A percentile compares a stretch with the other conserved stretches of the same genome.
These are phyloP conservation scores for Fusarium tjaetaba DNA, from an alignment of 2,329 filamentous ascomycete genomes.

Conservation along the genomic window DNA sequence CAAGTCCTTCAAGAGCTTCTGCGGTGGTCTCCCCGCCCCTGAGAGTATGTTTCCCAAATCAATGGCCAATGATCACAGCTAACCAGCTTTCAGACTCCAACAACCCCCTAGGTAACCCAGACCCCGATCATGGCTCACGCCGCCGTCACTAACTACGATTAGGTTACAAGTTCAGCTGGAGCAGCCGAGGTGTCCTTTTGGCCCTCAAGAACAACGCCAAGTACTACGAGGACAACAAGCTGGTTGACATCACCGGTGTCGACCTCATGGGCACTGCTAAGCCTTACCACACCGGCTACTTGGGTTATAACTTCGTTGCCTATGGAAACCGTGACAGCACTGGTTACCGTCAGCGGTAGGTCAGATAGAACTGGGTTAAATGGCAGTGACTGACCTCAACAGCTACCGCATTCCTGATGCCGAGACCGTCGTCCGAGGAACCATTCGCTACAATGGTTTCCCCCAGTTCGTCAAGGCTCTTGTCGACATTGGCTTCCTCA, in stretches of 20 bases:
- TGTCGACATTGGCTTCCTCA: constrained; percentile 90
- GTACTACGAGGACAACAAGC: constrained; percentile 82
- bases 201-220: constrained; percentile 87
- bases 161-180: constrained; percentile 72
- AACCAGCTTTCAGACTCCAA: constrained; percentile 65
- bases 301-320: constrained; percentile 85
- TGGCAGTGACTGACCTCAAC: neutral
- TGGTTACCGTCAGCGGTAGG: constrained; percentile 84
- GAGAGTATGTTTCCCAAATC: constrained; percentile 55
- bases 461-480: constrained; percentile 89
- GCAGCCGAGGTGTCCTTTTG: constrained; percentile 83
- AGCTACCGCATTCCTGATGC: constrained; percentile 82
- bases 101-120: constrained; percentile 74
- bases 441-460: constrained; percentile 88
- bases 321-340: constrained; percentile 95
- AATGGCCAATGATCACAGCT: constrained; percentile 2
- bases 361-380: neutral
- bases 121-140: neutral
- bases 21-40: constrained; percentile 75
- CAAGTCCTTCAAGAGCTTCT: constrained; percentile 82
- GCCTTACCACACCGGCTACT: constrained; percentile 85
- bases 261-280: constrained; percentile 89
- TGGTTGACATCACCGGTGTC: constrained; percentile 67
- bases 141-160: neutral
- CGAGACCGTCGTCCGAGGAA: constrained; percentile 84